These are phyloP conservation scores for Myxozyma sirexii DNA, from an alignment of 805 yeast genomes.

Conservation along the genomic window DNA sequence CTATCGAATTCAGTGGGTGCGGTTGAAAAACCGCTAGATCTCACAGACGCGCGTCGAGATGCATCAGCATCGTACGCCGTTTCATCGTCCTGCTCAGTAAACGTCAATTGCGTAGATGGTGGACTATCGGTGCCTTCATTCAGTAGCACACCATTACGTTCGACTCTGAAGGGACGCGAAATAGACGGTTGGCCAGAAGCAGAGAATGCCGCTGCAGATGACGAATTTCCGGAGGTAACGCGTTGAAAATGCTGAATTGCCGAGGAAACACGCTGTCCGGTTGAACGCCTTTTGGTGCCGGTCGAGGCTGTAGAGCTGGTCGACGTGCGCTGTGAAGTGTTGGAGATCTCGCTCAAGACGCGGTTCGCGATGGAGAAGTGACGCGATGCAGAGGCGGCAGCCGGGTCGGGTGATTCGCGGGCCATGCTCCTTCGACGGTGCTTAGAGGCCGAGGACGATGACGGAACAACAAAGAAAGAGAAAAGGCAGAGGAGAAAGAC, in stretches of 20 bases:
- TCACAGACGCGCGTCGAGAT: conserved; percentile 8
- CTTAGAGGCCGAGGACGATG: neutral
- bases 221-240: conserved; percentile 7
- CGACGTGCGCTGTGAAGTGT: conserved; percentile 9
- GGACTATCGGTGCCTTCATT: neutral
- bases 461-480: no score
- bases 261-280: conserved; percentile 24
- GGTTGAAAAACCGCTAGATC: neutral
- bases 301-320: conserved; percentile 8
- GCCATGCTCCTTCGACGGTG: neutral
- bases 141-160: conserved; percentile 4
- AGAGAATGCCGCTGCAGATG: neutral
- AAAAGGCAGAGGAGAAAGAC: no score
- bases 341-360: conserved; percentile 24
- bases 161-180: conserved; percentile 14
- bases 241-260: conserved; percentile 29
- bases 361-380: conserved; percentile 16
- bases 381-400: neutral
- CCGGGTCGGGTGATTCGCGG: neutral
- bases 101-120: neutral
- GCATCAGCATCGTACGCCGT: neutral
- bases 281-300: conserved; percentile 3
- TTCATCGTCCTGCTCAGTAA: neutral
- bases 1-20: neutral
- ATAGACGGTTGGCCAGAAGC: conserved; percentile 1